Conservation (phyloP, 257 asterid species). For the Solanum ossicruentum region DNA sequence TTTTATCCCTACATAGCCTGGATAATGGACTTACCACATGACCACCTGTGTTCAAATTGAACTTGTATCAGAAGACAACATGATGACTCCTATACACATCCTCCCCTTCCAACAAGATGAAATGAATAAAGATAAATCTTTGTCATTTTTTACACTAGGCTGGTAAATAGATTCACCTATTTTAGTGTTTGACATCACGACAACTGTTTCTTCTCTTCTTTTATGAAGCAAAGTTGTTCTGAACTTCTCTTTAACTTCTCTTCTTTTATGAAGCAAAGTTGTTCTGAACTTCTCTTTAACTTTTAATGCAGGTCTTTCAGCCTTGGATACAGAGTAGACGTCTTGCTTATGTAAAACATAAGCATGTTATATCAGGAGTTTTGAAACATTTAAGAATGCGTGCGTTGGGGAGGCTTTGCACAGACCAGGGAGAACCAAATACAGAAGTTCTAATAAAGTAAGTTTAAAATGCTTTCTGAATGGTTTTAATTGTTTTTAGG, state of each 20-base stretch:
- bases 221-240: neutral
- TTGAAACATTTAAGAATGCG: constrained; percentile 52
- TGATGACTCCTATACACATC: neutral
- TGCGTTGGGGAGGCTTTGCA: constrained; percentile 56
- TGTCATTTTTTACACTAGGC: neutral
- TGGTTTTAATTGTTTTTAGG: neutral
- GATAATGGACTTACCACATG: neutral
- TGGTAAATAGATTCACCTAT: neutral
- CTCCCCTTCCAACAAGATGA: neutral
- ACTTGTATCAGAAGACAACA: neutral
- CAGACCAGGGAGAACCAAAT: constrained; percentile 52
- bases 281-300: neutral
- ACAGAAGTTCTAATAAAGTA: constrained; percentile 45
- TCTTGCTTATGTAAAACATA: constrained; percentile 59
- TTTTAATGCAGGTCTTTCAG: constrained; percentile 50
- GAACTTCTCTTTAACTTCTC: neutral
- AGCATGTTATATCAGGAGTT: constrained; percentile 75
- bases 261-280: neutral
- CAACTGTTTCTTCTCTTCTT: neutral
- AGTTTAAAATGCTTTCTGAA: neutral
- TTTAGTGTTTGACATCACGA: neutral
- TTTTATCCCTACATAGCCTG: neutral
- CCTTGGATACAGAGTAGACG: constrained; percentile 82
- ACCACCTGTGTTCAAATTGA: neutral
- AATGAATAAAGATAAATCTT: neutral